Evolutionary conservation across 148 eudicot genomes (phyloP), one percentile per base, ranked within the genome.

Genomic region (Salicornia ramosissima): DNA sequence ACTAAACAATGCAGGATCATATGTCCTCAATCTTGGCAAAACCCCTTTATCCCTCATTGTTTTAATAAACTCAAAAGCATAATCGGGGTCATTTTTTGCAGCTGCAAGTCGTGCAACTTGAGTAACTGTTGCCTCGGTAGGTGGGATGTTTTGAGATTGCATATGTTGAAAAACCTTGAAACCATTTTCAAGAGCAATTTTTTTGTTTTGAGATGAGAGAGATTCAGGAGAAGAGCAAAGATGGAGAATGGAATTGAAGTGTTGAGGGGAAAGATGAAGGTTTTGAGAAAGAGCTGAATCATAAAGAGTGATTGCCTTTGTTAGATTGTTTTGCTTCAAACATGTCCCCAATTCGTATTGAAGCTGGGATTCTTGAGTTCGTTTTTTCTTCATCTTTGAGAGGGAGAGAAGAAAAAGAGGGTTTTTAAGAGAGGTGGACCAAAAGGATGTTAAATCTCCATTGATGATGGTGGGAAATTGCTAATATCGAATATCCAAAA

Each of bases 81-180:
- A 75, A 71, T 79, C 86, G 0, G 86, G 90, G 28, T 93, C 96
- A 1, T 78, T 85, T 10, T 75, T 86, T 0, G 89, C 92, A 6
- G 84, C 84, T 2, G 92, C 83, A 19, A 93, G 82, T 33, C 98
- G 79, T 0, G 92, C 84, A 25, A 88, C 70, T 21, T 91, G 85
- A 4, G 98, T 90, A 71, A 86, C 78, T 1, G 98, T 93, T 12
- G 98, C 98, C 76, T 93, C 98, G 8, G 86, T 93, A 2, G 83
- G 84, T 29, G 66, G 74, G 15, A 88, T 75, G 12, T 80, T 84
- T 19, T 46, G 59, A 10, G 86, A 64, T 4, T 71, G 63, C 91
- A 90, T 90, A 16, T 80, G 78, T 2, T 80, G 64, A 39, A 79
- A 90, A 13, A 89, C 74, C 65, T 81, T 78, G 54, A 81, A 80